These are phyloP conservation scores for Eugenia klotzschiana DNA, from an alignment of 441 rosid species.

Conservation along the genomic window DNA sequence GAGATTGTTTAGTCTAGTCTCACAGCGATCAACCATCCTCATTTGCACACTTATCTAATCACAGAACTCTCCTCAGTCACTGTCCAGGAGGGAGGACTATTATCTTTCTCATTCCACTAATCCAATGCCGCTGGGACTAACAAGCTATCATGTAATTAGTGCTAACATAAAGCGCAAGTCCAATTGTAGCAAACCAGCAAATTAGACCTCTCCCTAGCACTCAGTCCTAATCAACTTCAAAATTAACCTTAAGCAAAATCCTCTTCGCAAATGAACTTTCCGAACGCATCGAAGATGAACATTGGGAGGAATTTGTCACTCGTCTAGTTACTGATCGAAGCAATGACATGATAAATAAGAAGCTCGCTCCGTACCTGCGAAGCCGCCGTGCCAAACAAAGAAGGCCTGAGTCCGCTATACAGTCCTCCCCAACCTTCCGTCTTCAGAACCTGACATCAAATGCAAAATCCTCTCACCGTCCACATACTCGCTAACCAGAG, in stretches of 20 bases:
- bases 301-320: not conserved
- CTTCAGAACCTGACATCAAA: conserved; percentile 19
- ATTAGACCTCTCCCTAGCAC: not conserved
- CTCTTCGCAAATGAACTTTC: not conserved
- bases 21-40: not conserved
- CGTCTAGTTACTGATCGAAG: not conserved
- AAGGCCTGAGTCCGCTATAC: conserved; percentile 60
- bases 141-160: not conserved
- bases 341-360: not conserved
- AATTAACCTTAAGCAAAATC: not conserved
- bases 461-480: not conserved
- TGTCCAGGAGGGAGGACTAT: not conserved
- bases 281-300: not conserved
- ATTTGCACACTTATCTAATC: not conserved
- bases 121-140: not conserved
- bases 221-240: not conserved
- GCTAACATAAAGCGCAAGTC: not conserved
- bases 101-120: not conserved
- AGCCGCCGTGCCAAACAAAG: conserved; percentile 58
- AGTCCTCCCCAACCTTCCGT: conserved; percentile 60
- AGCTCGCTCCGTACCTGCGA: conserved; percentile 24
- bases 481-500: not conserved
- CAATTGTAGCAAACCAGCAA: not conserved
- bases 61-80: not conserved
- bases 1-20: not conserved